These are phyloP conservation scores for Sequoiadendron giganteum DNA, from an alignment of 75 land plant species.

Conservation along the genomic window DNA sequence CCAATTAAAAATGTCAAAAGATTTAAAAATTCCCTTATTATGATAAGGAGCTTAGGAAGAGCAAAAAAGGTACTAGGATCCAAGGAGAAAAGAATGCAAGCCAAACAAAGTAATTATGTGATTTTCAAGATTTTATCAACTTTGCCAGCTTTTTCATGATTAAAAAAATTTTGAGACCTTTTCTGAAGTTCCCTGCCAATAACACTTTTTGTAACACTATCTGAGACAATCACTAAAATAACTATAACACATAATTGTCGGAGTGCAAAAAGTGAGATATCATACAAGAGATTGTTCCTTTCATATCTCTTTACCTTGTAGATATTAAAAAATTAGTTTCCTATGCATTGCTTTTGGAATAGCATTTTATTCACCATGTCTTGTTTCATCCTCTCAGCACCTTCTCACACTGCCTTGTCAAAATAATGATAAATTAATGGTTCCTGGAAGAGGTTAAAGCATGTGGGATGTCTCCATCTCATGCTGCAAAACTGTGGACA, in stretches of 20 bases:
- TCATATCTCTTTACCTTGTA: neutral
- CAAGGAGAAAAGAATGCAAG: neutral
- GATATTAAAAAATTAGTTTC: neutral
- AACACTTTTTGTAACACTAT: neutral
- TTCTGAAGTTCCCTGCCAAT: neutral
- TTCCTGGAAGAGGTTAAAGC: neutral
- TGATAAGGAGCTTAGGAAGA: no score
- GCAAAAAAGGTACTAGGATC: neutral
- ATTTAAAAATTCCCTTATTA: no score
- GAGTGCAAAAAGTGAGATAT: neutral
- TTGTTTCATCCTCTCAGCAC: neutral
- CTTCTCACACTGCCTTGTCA: neutral
- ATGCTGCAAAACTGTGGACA: neutral
- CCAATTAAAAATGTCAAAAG: neutral
- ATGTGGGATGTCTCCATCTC: neutral
- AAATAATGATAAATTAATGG: neutral
- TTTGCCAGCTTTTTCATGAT: neutral
- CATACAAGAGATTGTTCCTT: neutral
- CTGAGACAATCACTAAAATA: neutral
- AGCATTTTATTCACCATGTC: no score
- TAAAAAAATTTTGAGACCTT: neutral
- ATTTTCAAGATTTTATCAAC: neutral
- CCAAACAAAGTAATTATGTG: no score
- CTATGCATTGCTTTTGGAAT: neutral
- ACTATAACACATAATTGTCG: no score